A percentile compares a stretch with the other conserved stretches of the same genome.
Conservation (phyloP, 202 grass and related monocot genomes). For the Zizania palustris region DNA sequence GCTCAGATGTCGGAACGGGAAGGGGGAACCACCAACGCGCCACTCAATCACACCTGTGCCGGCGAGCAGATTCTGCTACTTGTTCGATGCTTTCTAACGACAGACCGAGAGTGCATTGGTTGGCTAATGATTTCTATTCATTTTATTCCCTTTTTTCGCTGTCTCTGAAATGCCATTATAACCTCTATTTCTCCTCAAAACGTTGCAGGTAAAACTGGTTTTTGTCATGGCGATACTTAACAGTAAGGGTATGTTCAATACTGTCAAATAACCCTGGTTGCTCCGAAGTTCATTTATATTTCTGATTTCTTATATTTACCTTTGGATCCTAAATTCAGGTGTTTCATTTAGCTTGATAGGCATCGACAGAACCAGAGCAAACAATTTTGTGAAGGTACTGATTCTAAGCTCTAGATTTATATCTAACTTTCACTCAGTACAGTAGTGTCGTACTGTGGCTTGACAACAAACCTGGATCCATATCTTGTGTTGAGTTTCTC, state of each 20-base stretch:
- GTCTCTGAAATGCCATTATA: background rate
- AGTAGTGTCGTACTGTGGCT: background rate
- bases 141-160: background rate
- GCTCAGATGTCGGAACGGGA: background rate
- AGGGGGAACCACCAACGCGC: background rate
- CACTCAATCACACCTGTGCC: too few species aligned
- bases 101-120: too few species aligned
- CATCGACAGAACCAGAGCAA: background rate
- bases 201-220: background rate
- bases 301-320: background rate
- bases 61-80: background rate
- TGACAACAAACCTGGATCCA: background rate
- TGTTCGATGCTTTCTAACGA: background rate
- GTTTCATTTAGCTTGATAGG: conserved; percentile 21
- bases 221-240: conserved; percentile 44
- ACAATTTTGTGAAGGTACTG: conserved; percentile 35
- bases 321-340: conserved; percentile 31
- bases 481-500: background rate
- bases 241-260: conserved; percentile 22
- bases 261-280: background rate
- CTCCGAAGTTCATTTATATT: background rate
- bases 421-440: background rate
- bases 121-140: background rate
- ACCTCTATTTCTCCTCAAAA: background rate
- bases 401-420: background rate